Evolutionary conservation across 2,329 filamentous ascomycete species (phyloP).

Genomic region (Monascus ruber): DNA sequence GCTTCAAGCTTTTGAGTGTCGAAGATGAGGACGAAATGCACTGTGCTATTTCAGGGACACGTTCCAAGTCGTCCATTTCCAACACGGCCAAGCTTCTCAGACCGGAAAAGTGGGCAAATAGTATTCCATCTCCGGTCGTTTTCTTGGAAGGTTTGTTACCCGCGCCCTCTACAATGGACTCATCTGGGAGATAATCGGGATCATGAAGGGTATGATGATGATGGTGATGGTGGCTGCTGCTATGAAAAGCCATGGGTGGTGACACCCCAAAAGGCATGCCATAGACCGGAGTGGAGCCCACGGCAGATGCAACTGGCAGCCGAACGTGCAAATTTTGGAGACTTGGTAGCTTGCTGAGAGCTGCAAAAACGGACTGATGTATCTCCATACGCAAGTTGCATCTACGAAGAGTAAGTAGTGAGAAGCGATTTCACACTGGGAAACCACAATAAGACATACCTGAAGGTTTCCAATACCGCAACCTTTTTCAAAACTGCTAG

Average conservation of each 20-base stretch:
- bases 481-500: slow-evolving; percentile 47
- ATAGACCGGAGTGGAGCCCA: slow-evolving; percentile 42
- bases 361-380: slow-evolving; percentile 46
- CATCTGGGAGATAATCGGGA: slow-evolving; percentile 2
- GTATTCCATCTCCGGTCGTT: not conserved
- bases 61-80: slow-evolving; percentile 50
- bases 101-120: slow-evolving; percentile 45
- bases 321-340: slow-evolving; percentile 47
- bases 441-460: slow-evolving; percentile 26
- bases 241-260: slow-evolving; percentile 4
- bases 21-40: slow-evolving; percentile 46
- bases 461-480: slow-evolving; percentile 45
- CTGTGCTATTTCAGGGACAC: slow-evolving; percentile 44
- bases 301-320: slow-evolving; percentile 46
- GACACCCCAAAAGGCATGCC: slow-evolving; percentile 16
- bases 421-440: slow-evolving; percentile 1
- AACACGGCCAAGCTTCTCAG: slow-evolving; percentile 45
- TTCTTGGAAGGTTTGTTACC: no score
- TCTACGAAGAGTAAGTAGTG: slow-evolving; percentile 19
- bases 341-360: slow-evolving; percentile 43
- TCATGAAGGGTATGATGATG: slow-evolving; percentile 16
- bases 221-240: slow-evolving; percentile 6
- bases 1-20: slow-evolving; percentile 43
- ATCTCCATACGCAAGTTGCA: slow-evolving; percentile 57
- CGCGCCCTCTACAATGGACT: no score